Evolutionary conservation across 768 basidiomycete genomes (phyloP), one percentile per base, ranked within the genome.

Genomic region (Cubamyces lactineus): DNA sequence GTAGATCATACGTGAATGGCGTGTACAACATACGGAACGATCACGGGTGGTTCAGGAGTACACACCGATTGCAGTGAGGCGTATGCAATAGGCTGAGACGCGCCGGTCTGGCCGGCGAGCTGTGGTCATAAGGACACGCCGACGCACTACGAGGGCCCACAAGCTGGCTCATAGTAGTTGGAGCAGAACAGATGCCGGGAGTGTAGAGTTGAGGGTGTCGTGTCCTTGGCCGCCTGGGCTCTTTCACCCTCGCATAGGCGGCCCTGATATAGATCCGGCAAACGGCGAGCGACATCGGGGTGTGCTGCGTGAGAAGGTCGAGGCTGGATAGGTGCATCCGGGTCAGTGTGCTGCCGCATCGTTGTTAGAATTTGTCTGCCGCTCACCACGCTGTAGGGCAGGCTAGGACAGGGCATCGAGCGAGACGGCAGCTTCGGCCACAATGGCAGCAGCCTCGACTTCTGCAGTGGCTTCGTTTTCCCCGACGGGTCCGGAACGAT

Each of bases 1-100:
- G 57, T 39, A 59, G 62, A 64, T 64, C 62, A 23, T 59, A 55
- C 57, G 57, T 59, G 57, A 64, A 64, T 59, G 53, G 53, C 41
- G 53, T 43, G 34, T 45, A 48, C 46, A 54, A 64, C 62, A 58
- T 53, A 64, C 48, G 54, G 53, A 39, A 34, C 15, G 49, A 45
- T 64, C 57, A 55, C 53, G 57, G 34, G 62, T 30, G 62, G 24
- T 23, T 16, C 17, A 11, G 38, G 42, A 21, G 43, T 39, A 55
- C 62, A 52, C 58, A 64, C 57, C 9, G 5, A 21, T 54, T 38
- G 41, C 48, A 42, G 53, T 54, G 41, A 51, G 53, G 42, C 53
- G 40, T 41, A 55, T 34, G 21, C 38, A 28, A 38, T 34, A 12
- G 21, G 30, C 30, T 48, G 45, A 24, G 42, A 13, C 34, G 49